A percentile compares a stretch with the other conserved stretches of the same genome.
Conservation (phyloP, 2,329 filamentous ascomycete genomes). For the Trichoderma citrinoviride region DNA sequence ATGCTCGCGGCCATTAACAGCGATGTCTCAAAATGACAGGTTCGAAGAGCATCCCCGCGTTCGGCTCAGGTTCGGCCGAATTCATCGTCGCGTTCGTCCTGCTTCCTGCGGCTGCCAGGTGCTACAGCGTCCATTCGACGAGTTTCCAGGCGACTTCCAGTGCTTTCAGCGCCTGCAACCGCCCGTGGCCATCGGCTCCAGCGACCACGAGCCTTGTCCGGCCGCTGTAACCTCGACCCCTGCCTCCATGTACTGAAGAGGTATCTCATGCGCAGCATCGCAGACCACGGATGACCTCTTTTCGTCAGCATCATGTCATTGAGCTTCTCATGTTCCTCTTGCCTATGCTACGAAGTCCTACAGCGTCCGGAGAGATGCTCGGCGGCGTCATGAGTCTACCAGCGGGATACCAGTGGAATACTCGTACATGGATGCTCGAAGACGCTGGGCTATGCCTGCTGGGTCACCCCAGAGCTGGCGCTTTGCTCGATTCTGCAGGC, state of each 20-base stretch:
- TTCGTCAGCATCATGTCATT: constrained; percentile 21
- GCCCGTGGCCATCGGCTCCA: background rate
- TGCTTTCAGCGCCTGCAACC: background rate
- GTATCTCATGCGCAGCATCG: constrained; percentile 13
- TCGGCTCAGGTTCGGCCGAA: constrained; percentile 6
- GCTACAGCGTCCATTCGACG: background rate
- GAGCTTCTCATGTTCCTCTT: background rate
- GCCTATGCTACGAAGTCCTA: background rate
- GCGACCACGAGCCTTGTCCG: background rate
- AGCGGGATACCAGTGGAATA: background rate
- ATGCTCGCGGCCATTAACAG: too few relatives aligned
- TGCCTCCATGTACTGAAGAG: background rate
- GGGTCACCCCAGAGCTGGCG: background rate
- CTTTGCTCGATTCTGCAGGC: constrained; percentile 18
- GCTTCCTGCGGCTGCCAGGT: background rate
- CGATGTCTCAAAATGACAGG: background rate
- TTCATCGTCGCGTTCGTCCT: background rate
- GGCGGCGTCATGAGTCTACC: background rate
- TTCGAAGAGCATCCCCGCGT: background rate
- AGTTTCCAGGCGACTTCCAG: background rate
- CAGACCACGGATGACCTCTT: background rate
- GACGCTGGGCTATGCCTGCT: background rate
- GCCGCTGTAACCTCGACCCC: background rate
- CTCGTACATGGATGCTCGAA: too few relatives aligned
- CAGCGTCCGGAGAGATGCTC: background rate